These are phyloP conservation scores for Solanum piurae DNA, from an alignment of 257 asterid genomes.

Conservation along the genomic window DNA sequence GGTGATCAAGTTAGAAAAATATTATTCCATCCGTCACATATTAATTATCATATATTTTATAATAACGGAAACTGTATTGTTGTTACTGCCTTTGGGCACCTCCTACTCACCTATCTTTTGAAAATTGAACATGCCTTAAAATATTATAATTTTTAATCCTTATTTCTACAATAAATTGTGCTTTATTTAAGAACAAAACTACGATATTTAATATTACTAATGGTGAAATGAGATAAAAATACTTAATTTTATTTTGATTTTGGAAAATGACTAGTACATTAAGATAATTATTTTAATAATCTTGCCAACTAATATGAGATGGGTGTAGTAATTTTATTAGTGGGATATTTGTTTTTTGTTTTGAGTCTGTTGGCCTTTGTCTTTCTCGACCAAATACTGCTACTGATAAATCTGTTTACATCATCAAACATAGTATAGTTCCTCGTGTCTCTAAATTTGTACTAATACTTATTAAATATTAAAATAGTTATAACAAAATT, in stretches of 20 bases:
- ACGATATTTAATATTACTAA: not conserved
- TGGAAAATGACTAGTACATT: not conserved
- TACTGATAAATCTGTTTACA: not conserved
- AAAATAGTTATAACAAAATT: not conserved
- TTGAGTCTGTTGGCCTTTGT: not conserved
- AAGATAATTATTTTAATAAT: not conserved
- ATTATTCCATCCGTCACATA: not conserved
- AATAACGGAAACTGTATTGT: no score
- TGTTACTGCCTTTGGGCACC: no score
- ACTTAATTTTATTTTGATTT: no score
- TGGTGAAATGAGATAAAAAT: not conserved
- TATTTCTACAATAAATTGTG: not conserved
- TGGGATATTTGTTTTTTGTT: not conserved
- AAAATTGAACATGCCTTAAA: not conserved
- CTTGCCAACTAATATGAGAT: not conserved
- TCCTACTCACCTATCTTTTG: no score
- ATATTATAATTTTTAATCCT: not conserved
- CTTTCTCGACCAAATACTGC: not conserved
- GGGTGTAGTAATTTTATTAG: not conserved
- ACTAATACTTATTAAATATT: not conserved
- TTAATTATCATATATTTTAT: not conserved
- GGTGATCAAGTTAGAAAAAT: not conserved
- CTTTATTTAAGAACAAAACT: not conserved
- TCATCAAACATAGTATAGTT: not conserved
- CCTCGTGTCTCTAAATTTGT: not conserved